phyloP scores from a whole-genome alignment of 2,329 filamentous ascomycete species.

The Ramularia collo-cygni region DNA sequence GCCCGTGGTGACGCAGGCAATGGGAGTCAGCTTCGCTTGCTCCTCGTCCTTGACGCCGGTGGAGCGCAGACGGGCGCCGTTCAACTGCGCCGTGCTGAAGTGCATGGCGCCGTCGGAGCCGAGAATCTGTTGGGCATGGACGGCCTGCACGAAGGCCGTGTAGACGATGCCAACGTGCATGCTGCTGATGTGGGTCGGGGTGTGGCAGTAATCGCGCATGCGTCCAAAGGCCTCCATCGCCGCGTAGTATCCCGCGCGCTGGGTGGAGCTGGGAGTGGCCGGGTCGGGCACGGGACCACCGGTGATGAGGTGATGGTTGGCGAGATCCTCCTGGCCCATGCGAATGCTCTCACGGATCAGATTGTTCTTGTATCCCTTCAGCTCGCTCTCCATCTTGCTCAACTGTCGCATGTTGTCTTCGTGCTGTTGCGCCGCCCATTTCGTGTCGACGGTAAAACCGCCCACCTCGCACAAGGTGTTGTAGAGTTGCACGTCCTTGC shows the following conservation, averaged over 20 bases:
- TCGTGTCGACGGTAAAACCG: slow-evolving; percentile 56
- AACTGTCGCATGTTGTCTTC: slow-evolving; percentile 63
- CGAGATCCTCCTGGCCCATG: slow-evolving; percentile 91
- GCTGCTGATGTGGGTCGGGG: slow-evolving; percentile 73
- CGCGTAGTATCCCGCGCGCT: slow-evolving; percentile 49
- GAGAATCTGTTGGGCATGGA: slow-evolving; percentile 35
- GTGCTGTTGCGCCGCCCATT: slow-evolving; percentile 67
- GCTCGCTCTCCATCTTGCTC: slow-evolving; percentile 69
- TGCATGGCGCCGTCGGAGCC: slow-evolving; percentile 12
- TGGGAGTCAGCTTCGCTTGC: slow-evolving; percentile 51
- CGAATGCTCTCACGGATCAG: slow-evolving; percentile 90
- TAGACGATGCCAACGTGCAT: slow-evolving; percentile 73
- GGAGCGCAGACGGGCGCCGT: slow-evolving; percentile 44
- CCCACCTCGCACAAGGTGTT: slow-evolving; percentile 61
- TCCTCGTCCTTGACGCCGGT: slow-evolving; percentile 49
- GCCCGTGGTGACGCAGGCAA: slow-evolving; percentile 58
- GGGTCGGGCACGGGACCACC: slow-evolving; percentile 45
- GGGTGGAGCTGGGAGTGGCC: slow-evolving; percentile 13
- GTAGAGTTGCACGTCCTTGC: slow-evolving; percentile 68
- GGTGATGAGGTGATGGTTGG: slow-evolving; percentile 70
- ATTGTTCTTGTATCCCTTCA: slow-evolving; percentile 94
- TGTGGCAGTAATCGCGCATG: slow-evolving; percentile 87
- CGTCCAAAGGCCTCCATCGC: slow-evolving; percentile 73
- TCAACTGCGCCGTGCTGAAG: slow-evolving; percentile 55
- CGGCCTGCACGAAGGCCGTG: slow-evolving; percentile 73